Evolutionary conservation across 345 rosid genomes (phyloP).

Genomic region (Nasturtium officinale): DNA sequence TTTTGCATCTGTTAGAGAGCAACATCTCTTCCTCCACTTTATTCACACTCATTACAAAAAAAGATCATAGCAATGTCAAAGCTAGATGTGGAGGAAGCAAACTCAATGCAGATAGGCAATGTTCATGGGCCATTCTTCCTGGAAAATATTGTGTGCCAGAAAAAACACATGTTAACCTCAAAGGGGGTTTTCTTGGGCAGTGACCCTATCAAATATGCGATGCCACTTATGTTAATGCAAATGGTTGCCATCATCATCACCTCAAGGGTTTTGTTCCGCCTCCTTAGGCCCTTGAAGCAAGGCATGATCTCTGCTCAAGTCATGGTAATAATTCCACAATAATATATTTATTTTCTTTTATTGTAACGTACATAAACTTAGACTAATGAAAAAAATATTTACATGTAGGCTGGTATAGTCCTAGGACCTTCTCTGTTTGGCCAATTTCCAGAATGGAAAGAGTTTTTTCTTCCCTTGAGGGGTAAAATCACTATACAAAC

Average conservation of each 20-base stretch:
- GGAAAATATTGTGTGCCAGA: constrained; percentile 36
- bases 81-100: constrained; percentile 1
- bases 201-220: constrained; percentile 39
- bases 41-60: not conserved
- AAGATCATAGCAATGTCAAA: constrained; percentile 17
- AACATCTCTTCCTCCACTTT: not conserved
- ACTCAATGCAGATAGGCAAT: constrained; percentile 34
- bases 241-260: constrained; percentile 37
- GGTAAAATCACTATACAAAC: constrained; percentile 42
- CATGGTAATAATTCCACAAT: constrained; percentile 33
- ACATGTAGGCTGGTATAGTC: constrained; percentile 43
- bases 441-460: not conserved
- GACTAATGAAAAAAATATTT: not conserved
- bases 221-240: constrained; percentile 41
- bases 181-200: constrained; percentile 35
- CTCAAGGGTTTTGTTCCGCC: constrained; percentile 33
- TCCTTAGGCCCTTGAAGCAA: constrained; percentile 45
- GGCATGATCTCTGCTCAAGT: constrained; percentile 48
- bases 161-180: constrained; percentile 31
- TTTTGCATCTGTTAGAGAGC: not conserved
- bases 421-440: constrained; percentile 45
- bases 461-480: not conserved
- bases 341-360: not conserved
- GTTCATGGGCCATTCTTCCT: constrained; percentile 34
- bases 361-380: not conserved